Percentiles rank a stretch among this genome's conserved stretches.
These are phyloP conservation scores for Chytriomyces sp. DNA, from an alignment of 192 early-diverging fungal genomes.

Conservation along the genomic window DNA sequence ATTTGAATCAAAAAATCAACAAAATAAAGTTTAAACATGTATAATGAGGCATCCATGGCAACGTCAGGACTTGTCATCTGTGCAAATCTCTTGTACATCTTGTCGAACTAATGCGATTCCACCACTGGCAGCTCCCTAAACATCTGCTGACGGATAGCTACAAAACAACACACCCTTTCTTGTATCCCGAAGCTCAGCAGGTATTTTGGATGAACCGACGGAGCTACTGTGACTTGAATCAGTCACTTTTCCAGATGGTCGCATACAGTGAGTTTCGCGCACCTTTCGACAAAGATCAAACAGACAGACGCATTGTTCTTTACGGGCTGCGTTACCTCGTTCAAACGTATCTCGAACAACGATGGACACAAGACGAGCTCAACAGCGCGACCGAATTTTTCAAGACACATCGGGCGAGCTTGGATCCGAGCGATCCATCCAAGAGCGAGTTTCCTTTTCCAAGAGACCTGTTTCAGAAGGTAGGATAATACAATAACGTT, in stretches of 20 bases:
- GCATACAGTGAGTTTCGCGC: slow-evolving; percentile 85
- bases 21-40: too few species aligned
- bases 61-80: too few species aligned
- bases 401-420: slow-evolving; percentile 70
- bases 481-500: slow-evolving; percentile 9
- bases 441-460: slow-evolving; percentile 68
- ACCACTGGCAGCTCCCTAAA: too few species aligned
- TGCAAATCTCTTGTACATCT: too few species aligned
- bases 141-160: slow-evolving; percentile 82
- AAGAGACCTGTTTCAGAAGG: slow-evolving; percentile 72
- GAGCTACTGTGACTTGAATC: neutral
- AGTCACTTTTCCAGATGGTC: slow-evolving; percentile 51
- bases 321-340: slow-evolving; percentile 87
- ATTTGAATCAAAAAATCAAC: too few species aligned
- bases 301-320: slow-evolving; percentile 77
- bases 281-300: slow-evolving; percentile 62
- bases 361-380: slow-evolving; percentile 73
- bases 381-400: slow-evolving; percentile 70
- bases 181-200: slow-evolving; percentile 73
- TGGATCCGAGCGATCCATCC: slow-evolving; percentile 18
- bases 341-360: slow-evolving; percentile 68
- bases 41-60: too few species aligned
- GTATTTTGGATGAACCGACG: slow-evolving; percentile 28
- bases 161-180: slow-evolving; percentile 74
- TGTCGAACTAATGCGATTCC: too few species aligned